phyloP scores from a whole-genome alignment of 345 rosid genomes.

The Erysimum cheiranthoides region DNA sequence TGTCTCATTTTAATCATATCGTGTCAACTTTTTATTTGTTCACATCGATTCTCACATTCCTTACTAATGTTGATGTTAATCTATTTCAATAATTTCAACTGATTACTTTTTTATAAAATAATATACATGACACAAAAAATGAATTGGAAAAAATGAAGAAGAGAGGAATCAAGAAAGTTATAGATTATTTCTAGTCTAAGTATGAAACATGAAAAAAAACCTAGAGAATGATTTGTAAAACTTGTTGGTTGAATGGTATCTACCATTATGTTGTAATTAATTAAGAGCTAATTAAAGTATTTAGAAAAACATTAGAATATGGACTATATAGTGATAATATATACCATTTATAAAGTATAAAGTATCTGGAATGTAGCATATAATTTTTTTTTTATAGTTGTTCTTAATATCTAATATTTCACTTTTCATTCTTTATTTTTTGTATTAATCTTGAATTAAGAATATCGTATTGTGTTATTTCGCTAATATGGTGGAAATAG shows the following conservation, averaged over 20 bases:
- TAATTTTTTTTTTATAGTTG: no score
- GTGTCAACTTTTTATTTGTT: constrained; percentile 28
- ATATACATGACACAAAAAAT: background rate
- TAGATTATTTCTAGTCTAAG: background rate
- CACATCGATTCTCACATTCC: constrained; percentile 31
- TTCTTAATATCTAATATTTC: background rate
- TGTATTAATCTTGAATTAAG: background rate
- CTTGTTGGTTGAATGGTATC: background rate
- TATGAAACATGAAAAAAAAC: background rate
- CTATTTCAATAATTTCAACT: constrained; percentile 14
- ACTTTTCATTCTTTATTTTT: background rate
- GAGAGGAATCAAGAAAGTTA: background rate
- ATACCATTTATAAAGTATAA: background rate
- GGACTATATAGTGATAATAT: background rate
- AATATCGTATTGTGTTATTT: background rate
- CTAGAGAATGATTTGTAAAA: background rate
- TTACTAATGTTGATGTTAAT: constrained; percentile 8
- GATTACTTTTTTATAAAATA: background rate
- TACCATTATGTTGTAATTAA: background rate
- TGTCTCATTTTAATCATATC: constrained; percentile 12
- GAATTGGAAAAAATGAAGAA: background rate
- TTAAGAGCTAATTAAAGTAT: background rate
- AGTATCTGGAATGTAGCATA: background rate
- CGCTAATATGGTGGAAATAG: background rate
- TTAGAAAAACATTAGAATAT: background rate